A percentile compares a stretch with the other conserved stretches of the same genome.
Evolutionary conservation across 257 asterid species (phyloP).

Genomic region (Solanum peruvianum): DNA sequence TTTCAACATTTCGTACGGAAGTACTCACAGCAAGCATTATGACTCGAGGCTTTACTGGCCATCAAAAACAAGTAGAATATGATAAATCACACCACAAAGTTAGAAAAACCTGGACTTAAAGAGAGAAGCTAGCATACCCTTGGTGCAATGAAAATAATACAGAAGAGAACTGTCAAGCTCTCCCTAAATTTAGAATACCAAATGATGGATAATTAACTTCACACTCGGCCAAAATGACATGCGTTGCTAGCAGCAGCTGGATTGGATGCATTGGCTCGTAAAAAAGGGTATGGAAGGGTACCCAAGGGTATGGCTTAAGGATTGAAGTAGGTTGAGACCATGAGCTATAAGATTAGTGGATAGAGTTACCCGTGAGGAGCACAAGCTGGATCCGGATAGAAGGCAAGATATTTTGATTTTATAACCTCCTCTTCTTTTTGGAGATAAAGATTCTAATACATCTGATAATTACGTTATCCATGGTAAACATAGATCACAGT

Average conservation of each 20-base stretch:
- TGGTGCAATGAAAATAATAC: not conserved
- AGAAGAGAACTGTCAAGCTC: not conserved
- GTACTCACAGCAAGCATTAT: not conserved
- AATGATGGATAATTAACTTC: not conserved
- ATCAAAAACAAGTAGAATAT: not conserved
- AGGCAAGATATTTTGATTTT: not conserved
- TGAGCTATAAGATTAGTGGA: not conserved
- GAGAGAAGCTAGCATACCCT: not conserved
- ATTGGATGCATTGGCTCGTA: not conserved
- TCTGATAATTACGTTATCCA: not conserved
- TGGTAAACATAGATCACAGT: not conserved
- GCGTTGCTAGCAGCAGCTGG: not conserved
- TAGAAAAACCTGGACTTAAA: not conserved
- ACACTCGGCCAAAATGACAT: not conserved
- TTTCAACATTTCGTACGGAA: not conserved
- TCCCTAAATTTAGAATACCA: not conserved
- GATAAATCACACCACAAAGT: too few species aligned
- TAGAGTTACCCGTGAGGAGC: too few species aligned
- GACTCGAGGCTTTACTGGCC: not conserved
- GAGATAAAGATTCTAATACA: not conserved
- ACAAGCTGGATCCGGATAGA: too few species aligned
- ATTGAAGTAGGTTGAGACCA: not conserved
- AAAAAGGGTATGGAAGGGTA: not conserved
- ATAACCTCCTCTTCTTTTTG: not conserved
- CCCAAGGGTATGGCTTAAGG: not conserved